Evolutionary conservation across 495 filamentous ascomycete genomes (phyloP), one percentile per base, ranked within the genome.

Genomic region (Corynascus novoguineensis): DNA sequence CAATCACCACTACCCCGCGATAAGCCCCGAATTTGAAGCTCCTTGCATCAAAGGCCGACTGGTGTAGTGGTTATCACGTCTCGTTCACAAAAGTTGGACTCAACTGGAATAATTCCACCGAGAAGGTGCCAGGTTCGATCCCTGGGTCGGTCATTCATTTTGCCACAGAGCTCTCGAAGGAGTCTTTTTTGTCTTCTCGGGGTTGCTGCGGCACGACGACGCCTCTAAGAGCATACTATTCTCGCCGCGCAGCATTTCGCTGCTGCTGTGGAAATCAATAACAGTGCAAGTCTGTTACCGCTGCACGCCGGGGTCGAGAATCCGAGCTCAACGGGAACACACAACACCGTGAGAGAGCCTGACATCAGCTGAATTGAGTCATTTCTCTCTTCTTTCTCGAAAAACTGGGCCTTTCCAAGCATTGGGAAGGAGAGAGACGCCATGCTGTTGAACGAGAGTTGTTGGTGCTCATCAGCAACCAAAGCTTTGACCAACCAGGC

Each of bases 41-140:
- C 15, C 32, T 31, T 1, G 8, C n/a, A 56, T 41, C 22, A 9
- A 42, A 37, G 58, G 58, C 21, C 58, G 58, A 12, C 50, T 64
- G 61, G 59, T 65, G 59, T 61, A 59, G 59, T 61, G 54, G 62
- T 58, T 62, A 62, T 65, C 57, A 61, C 62, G 60, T 65, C 57
- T 58, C 59, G 55, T 57, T 64, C 58, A 59, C 62, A 58, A 46
- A 51, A 27, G 25, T 42, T n/a, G 38, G 46, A 17, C 29, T 9
- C 27, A 46, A 6, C 45, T 40, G 55, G 44, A 19, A 15, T 29
- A 27, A 24, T 58, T 45, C 55, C 55, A 60, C 61, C 52, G 57
- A 58, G 53, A 60, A 63, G 61, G 61, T 60, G 52, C 48, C 61
- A 55, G 54, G 61, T 63, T 63, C 61, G 61, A 63, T 57, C 61